Evolutionary conservation across 2,329 filamentous ascomycete species (phyloP), one percentile per base, ranked within the genome.

Genomic region (Exophiala xenobiotica): DNA sequence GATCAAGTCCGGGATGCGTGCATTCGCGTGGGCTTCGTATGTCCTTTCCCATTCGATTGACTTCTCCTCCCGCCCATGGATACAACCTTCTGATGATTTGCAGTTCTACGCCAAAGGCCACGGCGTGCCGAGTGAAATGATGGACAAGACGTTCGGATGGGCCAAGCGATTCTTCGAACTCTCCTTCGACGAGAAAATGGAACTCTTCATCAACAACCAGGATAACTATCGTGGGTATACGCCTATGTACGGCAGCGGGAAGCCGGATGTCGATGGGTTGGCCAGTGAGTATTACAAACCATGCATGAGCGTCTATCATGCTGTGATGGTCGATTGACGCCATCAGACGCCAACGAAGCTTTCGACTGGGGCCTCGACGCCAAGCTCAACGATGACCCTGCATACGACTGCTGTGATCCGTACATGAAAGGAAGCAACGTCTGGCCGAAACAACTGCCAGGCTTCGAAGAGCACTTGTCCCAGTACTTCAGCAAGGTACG

Each of bases 161-260:
- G 58, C 58, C 8, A 33, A 49, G 20, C 29, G 43, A 1, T 71
- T 78, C 49, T 78, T 77, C 47, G 61, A 68, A 2, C 60, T 75
- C 1, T 65, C 71, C 0, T 62, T 70, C 3, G 67, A 74, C 44
- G 72, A 72, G 55, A 78, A 77, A 56, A 67, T 76, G 52, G 68
- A 76, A 26, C 73, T 77, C 3, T 73, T 73, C 56, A 77, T 46
- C 26, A 42, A 46, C 35, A 54, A 49, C 14, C 14, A 39, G 23
- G 22, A 14, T 35, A 46, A 54, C 14, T 54, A 39, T 23, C 33
- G 46, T 11, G 51, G 51, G 2, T 54, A 54, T 40, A 43, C 46
- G 14, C 46, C 46, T 6, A 29, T 46, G n/a, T 31, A 33, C 38
- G 51, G 31, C 9, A 45, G 16, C 18, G 39, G 49, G 3, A 53